A percentile compares a stretch with the other conserved stretches of the same genome.
Evolutionary conservation across 768 basidiomycete genomes (phyloP).

Genomic region (Dioszegia crocea): DNA sequence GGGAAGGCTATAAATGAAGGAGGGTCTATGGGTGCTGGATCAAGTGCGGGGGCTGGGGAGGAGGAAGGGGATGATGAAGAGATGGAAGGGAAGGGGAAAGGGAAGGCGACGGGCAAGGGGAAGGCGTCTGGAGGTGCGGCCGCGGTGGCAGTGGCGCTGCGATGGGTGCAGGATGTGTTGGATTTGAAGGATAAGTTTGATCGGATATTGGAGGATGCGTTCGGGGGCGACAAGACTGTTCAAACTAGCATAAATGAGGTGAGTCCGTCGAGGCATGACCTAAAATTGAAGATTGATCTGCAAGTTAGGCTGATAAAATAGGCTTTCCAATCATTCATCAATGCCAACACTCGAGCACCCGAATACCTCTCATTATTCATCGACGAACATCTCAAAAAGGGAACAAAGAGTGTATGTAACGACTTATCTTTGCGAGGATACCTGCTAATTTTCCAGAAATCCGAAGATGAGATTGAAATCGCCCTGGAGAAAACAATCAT

Average conservation of each 20-base stretch:
- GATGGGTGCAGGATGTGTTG: slow-evolving; percentile 90
- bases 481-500: slow-evolving; percentile 94
- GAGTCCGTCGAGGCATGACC: no score
- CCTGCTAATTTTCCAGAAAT: slow-evolving; percentile 62
- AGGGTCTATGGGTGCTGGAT: slow-evolving; percentile 5
- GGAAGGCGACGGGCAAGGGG: slow-evolving; percentile 52
- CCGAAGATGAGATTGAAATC: slow-evolving; percentile 80
- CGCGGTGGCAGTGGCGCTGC: slow-evolving; percentile 63
- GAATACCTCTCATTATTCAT: slow-evolving; percentile 96
- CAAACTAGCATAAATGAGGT: slow-evolving; percentile 84
- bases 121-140: slow-evolving; percentile 43
- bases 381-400: slow-evolving; percentile 91
- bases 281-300: no score
- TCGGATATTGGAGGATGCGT: slow-evolving; percentile 64
- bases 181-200: slow-evolving; percentile 91
- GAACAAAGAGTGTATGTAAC: slow-evolving; percentile 72
- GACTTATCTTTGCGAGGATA: not conserved
- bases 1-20: slow-evolving; percentile 74
- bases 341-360: slow-evolving; percentile 76
- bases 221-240: slow-evolving; percentile 67
- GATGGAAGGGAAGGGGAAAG: slow-evolving; percentile 21
- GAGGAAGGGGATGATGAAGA: slow-evolving; percentile 12
- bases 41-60: slow-evolving; percentile 1
- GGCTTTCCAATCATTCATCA: slow-evolving; percentile 92
- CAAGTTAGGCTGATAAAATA: slow-evolving; percentile 50